These are phyloP conservation scores for Penicillium rolfsii DNA, from an alignment of 2,329 filamentous ascomycete species.

Conservation along the genomic window DNA sequence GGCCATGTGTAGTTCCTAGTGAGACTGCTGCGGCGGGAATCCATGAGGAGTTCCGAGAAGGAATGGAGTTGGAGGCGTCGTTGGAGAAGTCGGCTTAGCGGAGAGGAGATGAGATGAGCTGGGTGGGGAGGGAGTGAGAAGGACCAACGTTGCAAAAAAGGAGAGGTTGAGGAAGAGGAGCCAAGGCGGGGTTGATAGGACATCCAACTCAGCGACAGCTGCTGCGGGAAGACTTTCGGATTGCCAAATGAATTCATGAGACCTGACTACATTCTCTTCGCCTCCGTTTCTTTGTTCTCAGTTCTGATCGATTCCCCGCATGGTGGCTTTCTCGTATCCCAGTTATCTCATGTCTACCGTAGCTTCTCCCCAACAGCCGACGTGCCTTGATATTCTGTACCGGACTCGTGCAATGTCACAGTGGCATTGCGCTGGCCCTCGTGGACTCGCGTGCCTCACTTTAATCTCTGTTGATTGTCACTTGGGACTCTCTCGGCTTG, in stretches of 20 bases:
- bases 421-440: conserved; percentile 7
- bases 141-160: too few relatives aligned
- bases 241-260: conserved; percentile 3
- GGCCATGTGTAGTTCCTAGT: conserved; percentile 61
- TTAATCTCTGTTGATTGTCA: not conserved
- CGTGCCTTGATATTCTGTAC: not conserved
- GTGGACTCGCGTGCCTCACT: conserved; percentile 6
- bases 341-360: not conserved
- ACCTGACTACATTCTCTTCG: not conserved
- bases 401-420: conserved; percentile 9
- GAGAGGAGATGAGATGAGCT: not conserved
- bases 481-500: not conserved
- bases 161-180: not conserved
- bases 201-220: not conserved
- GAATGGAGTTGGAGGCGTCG: conserved; percentile 42
- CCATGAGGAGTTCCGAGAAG: conserved; percentile 44
- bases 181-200: not conserved
- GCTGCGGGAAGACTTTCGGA: not conserved
- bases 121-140: not conserved
- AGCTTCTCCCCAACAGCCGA: not conserved
- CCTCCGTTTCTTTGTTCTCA: too few relatives aligned
- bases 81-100: conserved; percentile 27
- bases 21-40: conserved; percentile 36
- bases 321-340: not conserved
- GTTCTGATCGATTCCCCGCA: not conserved